A percentile compares a stretch with the other conserved stretches of the same genome.
phyloP scores from a whole-genome alignment of 2,329 filamentous ascomycete species.

The Fusarium coffeatum region DNA sequence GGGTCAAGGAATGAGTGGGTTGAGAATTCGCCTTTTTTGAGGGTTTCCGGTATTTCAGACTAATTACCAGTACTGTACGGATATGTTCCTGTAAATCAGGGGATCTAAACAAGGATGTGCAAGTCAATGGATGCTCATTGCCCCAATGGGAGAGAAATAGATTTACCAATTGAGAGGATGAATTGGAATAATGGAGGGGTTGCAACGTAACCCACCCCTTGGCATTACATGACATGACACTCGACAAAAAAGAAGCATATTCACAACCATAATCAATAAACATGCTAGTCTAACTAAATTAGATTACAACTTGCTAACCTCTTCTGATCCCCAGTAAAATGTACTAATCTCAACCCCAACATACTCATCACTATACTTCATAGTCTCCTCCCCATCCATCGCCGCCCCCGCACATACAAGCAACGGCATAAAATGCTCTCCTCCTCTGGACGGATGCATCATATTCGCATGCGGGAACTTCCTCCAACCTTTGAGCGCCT shows the following conservation, averaged over 20 bases:
- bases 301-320: constrained; percentile 21
- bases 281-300: background rate
- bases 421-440: constrained; percentile 70
- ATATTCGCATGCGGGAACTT: constrained; percentile 59
- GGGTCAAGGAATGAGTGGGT: constrained; percentile 35
- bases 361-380: constrained; percentile 62
- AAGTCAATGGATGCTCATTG: background rate
- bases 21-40: background rate
- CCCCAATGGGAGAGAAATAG: constrained; percentile 14
- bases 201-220: background rate
- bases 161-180: constrained; percentile 7
- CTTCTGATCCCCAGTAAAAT: constrained; percentile 63
- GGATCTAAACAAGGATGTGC: constrained; percentile 8
- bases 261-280: constrained; percentile 2
- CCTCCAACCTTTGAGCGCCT: constrained; percentile 60
- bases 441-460: constrained; percentile 65
- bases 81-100: constrained; percentile 33
- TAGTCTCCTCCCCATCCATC: constrained; percentile 56
- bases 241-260: constrained; percentile 26
- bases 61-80: background rate
- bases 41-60: background rate
- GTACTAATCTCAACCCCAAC: constrained; percentile 63
- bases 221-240: background rate
- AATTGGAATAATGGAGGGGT: background rate
- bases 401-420: constrained; percentile 66